Evolutionary conservation across 2,329 filamentous ascomycete species (phyloP).

Genomic region (Aspergillus chevalieri): DNA sequence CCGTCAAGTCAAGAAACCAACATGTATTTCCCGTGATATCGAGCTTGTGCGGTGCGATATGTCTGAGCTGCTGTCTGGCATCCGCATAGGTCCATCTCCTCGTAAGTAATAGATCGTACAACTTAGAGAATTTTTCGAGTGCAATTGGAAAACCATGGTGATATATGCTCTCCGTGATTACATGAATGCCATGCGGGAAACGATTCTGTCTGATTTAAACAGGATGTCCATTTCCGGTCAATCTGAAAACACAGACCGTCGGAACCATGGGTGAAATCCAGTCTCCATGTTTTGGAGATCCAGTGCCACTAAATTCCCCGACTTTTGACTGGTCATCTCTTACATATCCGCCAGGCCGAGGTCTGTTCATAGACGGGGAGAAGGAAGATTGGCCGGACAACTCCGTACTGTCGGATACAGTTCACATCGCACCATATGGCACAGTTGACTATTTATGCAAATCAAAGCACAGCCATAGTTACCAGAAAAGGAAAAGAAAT

Average conservation of each 20-base stretch:
- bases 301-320: neutral
- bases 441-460: no score
- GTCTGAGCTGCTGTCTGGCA: no score
- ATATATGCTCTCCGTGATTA: neutral
- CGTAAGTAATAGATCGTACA: neutral
- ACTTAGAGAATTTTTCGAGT: neutral
- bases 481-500: neutral
- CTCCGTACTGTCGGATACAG: no score
- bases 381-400: neutral
- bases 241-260: neutral
- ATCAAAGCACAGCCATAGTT: no score
- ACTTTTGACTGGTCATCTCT: neutral
- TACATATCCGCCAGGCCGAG: neutral
- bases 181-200: neutral
- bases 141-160: no score
- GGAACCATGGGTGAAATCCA: neutral
- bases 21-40: no score
- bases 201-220: neutral
- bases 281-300: neutral
- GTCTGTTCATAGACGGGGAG: neutral
- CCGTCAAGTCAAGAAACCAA: no score
- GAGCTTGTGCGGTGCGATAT: no score
- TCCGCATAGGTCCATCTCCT: no score
- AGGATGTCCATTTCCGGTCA: neutral
- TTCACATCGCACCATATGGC: no score